phyloP scores from a whole-genome alignment of 2,329 filamentous ascomycete species.

The Fusarium tanahbumbuense region DNA sequence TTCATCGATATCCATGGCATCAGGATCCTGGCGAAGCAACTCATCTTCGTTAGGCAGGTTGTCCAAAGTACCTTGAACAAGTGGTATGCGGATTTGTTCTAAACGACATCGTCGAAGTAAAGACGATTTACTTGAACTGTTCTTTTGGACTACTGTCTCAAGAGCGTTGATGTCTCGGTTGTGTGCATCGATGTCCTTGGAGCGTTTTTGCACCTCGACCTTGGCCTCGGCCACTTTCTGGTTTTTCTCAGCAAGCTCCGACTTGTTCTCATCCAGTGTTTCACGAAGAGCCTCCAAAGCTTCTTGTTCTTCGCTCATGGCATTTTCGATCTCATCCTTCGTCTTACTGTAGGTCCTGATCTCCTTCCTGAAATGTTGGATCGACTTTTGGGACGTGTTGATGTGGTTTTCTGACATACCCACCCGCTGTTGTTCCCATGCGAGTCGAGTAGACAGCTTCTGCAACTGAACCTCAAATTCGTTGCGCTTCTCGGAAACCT shows the following conservation, averaged over 20 bases:
- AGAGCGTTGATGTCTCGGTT: conserved; percentile 80
- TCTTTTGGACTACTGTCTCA: conserved; percentile 89
- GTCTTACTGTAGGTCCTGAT: conserved; percentile 77
- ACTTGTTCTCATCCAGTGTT: conserved; percentile 74
- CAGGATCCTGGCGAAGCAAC: conserved; percentile 79
- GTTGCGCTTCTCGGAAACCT: conserved; percentile 86
- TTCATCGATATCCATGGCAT: conserved; percentile 91
- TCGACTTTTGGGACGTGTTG: conserved; percentile 72
- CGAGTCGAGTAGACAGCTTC: conserved; percentile 71
- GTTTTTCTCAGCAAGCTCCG: conserved; percentile 74
- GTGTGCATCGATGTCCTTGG: conserved; percentile 80
- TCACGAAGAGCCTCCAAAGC: conserved; percentile 82
- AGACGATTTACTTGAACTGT: conserved; percentile 84
- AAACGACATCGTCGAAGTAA: conserved; percentile 90
- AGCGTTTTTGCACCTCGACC: conserved; percentile 83
- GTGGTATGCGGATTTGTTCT: conserved; percentile 89
- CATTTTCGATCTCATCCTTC: conserved; percentile 78
- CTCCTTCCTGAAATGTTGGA: conserved; percentile 74
- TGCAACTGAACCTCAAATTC: conserved; percentile 88
- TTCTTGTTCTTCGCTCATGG: conserved; percentile 77
- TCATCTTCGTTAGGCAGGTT: conserved; percentile 88
- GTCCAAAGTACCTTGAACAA: conserved; percentile 81
- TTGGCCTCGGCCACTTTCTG: conserved; percentile 83
- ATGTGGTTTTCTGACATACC: conserved; percentile 74
- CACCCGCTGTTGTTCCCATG: conserved; percentile 65